A percentile compares a stretch with the other conserved stretches of the same genome.
phyloP scores from a whole-genome alignment of 2,329 filamentous ascomycete species.

The Leptodontidium sp. region DNA sequence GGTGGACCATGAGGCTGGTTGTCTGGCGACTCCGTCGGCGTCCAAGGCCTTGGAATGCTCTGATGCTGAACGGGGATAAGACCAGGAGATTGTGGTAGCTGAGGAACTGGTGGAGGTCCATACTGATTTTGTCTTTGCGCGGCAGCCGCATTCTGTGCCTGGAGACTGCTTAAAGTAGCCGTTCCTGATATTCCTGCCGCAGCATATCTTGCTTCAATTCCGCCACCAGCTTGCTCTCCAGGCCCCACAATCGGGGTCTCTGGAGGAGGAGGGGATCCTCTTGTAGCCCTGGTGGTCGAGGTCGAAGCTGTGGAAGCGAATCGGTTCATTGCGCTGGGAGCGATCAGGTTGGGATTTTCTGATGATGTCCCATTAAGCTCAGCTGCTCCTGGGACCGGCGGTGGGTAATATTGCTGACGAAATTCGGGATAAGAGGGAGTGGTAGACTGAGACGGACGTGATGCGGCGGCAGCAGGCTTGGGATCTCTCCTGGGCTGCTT shows the following conservation, averaged over 20 bases:
- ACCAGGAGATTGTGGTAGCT: slow-evolving; percentile 46
- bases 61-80: slow-evolving; percentile 44
- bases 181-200: slow-evolving; percentile 90
- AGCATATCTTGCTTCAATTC: slow-evolving; percentile 91
- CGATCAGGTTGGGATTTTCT: slow-evolving; percentile 36
- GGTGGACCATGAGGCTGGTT: slow-evolving; percentile 88
- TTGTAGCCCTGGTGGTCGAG: slow-evolving; percentile 88
- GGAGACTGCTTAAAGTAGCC: slow-evolving; percentile 79
- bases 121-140: slow-evolving; percentile 85
- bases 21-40: slow-evolving; percentile 89
- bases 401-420: slow-evolving; percentile 61
- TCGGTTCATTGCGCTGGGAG: slow-evolving; percentile 61
- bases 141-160: slow-evolving; percentile 78
- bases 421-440: slow-evolving; percentile 40
- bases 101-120: slow-evolving; percentile 56
- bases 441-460: slow-evolving; percentile 36
- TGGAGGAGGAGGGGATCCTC: slow-evolving; percentile 92
- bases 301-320: slow-evolving; percentile 87
- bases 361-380: slow-evolving; percentile 36
- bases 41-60: slow-evolving; percentile 77
- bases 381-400: slow-evolving; percentile 52
- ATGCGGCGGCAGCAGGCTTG: slow-evolving; percentile 39
- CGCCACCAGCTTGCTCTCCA: slow-evolving; percentile 73
- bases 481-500: slow-evolving; percentile 56
- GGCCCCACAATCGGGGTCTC: slow-evolving; percentile 87